These are phyloP conservation scores for Saksenaea vasiformis DNA, from an alignment of 371 early-diverging fungal genomes.

Conservation along the genomic window DNA sequence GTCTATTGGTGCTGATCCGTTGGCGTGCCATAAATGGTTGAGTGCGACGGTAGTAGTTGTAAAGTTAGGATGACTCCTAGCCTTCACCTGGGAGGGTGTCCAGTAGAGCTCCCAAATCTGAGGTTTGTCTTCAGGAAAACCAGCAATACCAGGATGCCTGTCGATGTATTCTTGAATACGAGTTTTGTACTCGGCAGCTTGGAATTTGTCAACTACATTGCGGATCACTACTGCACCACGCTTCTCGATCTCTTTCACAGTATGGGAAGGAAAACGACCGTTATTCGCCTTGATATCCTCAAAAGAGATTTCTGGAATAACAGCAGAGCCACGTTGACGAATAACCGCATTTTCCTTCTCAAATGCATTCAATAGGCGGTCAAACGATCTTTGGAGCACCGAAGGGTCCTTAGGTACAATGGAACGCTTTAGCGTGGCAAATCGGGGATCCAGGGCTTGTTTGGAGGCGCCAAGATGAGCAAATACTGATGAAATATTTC, in stretches of 20 bases:
- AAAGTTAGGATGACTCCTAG: slow-evolving; percentile 36
- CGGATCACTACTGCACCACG: slow-evolving; percentile 40
- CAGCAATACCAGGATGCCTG: slow-evolving; percentile 23
- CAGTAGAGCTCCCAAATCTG: slow-evolving; percentile 48
- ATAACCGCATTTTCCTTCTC: slow-evolving; percentile 32
- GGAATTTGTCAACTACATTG: slow-evolving; percentile 26
- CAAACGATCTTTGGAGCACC: slow-evolving; percentile 26
- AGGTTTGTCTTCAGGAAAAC: slow-evolving; percentile 37
- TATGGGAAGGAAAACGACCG: slow-evolving; percentile 30
- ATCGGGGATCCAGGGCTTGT: slow-evolving; percentile 23
- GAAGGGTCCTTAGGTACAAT: slow-evolving; percentile 24
- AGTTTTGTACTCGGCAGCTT: slow-evolving; percentile 34
- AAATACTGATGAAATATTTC: slow-evolving; percentile 44
- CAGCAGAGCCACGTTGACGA: slow-evolving; percentile 25
- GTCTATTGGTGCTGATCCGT: slow-evolving; percentile 24
- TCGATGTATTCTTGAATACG: slow-evolving; percentile 32
- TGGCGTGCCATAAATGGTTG: slow-evolving; percentile 39
- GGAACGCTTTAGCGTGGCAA: slow-evolving; percentile 27
- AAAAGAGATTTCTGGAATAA: slow-evolving; percentile 32
- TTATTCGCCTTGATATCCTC: slow-evolving; percentile 30
- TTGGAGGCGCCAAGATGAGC: slow-evolving; percentile 34
- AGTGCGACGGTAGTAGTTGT: slow-evolving; percentile 27
- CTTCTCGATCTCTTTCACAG: slow-evolving; percentile 25
- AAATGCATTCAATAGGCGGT: slow-evolving; percentile 23
- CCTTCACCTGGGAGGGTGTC: slow-evolving; percentile 29